Evolutionary conservation across 139 green algal genomes (phyloP).

Genomic region (Bryopsis sp.): DNA sequence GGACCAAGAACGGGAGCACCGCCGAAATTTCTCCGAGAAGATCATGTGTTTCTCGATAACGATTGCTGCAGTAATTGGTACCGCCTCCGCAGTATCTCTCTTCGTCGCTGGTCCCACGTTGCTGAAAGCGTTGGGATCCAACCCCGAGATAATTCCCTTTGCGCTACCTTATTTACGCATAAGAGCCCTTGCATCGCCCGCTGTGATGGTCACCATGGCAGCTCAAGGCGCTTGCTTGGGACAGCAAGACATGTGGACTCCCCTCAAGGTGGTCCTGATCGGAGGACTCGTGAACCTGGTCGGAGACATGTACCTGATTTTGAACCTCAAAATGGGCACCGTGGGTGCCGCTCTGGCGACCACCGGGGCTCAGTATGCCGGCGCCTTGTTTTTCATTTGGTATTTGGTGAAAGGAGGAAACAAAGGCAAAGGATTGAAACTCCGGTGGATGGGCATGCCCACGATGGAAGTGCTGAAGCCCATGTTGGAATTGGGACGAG

Average conservation of each 20-base stretch:
- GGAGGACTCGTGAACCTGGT: constrained; percentile 9
- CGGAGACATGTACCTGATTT: constrained; percentile 10
- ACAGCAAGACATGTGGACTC: constrained; percentile 21
- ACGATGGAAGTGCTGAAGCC: background rate
- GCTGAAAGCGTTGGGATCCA: background rate
- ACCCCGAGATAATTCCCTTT: constrained; percentile 32
- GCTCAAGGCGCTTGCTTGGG: constrained; percentile 24
- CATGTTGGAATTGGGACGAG: constrained; percentile 4
- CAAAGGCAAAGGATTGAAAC: background rate
- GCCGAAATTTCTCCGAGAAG: background rate
- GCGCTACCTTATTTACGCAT: constrained; percentile 58
- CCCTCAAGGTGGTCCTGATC: constrained; percentile 6
- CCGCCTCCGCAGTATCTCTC: background rate
- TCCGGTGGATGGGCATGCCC: constrained; percentile 16
- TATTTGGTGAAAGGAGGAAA: background rate
- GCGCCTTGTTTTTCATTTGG: constrained; percentile 7
- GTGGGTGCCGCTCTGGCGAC: constrained; percentile 11
- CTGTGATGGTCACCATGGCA: constrained; percentile 55
- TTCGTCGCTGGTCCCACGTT: constrained; percentile 3
- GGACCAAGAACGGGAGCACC: background rate
- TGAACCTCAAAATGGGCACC: background rate
- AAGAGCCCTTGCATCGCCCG: constrained; percentile 54
- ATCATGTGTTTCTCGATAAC: constrained; percentile 23
- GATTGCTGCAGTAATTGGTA: constrained; percentile 22
- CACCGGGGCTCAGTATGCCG: background rate